Evolutionary conservation across 768 basidiomycete species (phyloP).

Genomic region (Lactarius tabidus): DNA sequence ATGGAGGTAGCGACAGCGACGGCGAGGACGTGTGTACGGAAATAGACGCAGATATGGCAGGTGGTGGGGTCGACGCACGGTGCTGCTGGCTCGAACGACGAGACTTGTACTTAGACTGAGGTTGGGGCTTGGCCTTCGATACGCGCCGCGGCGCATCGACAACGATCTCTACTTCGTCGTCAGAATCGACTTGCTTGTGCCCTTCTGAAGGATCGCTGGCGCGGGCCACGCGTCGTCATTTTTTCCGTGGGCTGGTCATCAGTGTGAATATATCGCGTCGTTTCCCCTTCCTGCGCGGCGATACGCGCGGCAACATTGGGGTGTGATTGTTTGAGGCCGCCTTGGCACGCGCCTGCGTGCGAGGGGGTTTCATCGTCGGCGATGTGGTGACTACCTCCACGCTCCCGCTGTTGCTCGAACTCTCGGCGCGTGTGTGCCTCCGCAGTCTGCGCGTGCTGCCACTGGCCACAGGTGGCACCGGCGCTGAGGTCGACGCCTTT

Average conservation of each 20-base stretch:
- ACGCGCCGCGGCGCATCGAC: background rate
- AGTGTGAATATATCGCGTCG: background rate
- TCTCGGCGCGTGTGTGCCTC: background rate
- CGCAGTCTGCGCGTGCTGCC: background rate
- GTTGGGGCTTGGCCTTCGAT: background rate
- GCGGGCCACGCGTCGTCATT: background rate
- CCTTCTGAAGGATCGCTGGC: background rate
- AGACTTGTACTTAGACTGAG: background rate
- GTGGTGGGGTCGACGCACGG: background rate
- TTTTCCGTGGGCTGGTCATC: background rate
- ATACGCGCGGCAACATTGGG: background rate
- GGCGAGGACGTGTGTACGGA: background rate
- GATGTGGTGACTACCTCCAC: background rate
- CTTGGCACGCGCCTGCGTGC: too few relatives aligned
- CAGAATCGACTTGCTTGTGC: background rate
- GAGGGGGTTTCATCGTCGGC: background rate
- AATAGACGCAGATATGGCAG: background rate
- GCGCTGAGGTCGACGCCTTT: background rate
- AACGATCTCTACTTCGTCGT: constrained; percentile 2
- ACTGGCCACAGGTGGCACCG: background rate
- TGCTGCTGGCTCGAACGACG: background rate
- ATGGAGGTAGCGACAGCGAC: background rate
- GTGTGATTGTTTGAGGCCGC: too few relatives aligned
- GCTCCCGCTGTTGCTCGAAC: background rate
- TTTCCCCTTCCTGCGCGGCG: background rate